Conservation (phyloP, 2,329 filamentous ascomycete species). For the Clonostachys sp. region DNA sequence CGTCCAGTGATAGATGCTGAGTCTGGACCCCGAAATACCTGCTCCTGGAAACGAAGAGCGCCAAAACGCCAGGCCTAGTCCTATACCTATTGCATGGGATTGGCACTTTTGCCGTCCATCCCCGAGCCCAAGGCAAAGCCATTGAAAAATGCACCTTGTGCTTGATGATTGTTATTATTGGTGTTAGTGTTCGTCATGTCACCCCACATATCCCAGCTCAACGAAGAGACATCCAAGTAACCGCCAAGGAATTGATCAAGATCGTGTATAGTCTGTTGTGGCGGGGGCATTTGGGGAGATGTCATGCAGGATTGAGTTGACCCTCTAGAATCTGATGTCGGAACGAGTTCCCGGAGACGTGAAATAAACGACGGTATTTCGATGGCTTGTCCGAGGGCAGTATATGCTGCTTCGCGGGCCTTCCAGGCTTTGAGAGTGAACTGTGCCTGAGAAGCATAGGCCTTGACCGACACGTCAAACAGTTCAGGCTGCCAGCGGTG, state of each 20-base stretch:
- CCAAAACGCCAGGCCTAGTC: too few relatives aligned
- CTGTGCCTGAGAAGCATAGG: constrained; percentile 36
- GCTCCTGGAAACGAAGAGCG: too few relatives aligned
- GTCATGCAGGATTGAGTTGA: constrained; percentile 19
- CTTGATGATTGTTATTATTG: constrained; percentile 12
- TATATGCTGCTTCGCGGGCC: constrained; percentile 36
- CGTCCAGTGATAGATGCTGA: too few relatives aligned
- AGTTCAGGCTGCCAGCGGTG: constrained; percentile 47
- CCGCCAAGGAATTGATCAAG: constrained; percentile 39
- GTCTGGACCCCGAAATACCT: too few relatives aligned
- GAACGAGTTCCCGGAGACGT: constrained; percentile 35
- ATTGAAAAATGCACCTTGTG: constrained; percentile 22
- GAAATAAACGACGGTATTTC: constrained; percentile 39
- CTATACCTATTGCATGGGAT: too few relatives aligned
- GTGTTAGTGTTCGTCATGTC: constrained; percentile 8
- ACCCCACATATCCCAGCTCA: constrained; percentile 43
- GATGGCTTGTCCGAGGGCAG: constrained; percentile 26
- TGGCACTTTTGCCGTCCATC: constrained; percentile 4
- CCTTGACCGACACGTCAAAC: constrained; percentile 39
- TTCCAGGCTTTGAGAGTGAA: constrained; percentile 49
- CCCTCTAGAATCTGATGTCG: constrained; percentile 25
- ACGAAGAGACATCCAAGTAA: constrained; percentile 33
- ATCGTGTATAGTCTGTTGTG: constrained; percentile 15
- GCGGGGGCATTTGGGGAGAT: constrained; percentile 16
- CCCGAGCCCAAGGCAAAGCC: constrained; percentile 15